These are phyloP conservation scores for Leptographium lundbergii DNA, from an alignment of 2,329 filamentous ascomycete species.

Conservation along the genomic window DNA sequence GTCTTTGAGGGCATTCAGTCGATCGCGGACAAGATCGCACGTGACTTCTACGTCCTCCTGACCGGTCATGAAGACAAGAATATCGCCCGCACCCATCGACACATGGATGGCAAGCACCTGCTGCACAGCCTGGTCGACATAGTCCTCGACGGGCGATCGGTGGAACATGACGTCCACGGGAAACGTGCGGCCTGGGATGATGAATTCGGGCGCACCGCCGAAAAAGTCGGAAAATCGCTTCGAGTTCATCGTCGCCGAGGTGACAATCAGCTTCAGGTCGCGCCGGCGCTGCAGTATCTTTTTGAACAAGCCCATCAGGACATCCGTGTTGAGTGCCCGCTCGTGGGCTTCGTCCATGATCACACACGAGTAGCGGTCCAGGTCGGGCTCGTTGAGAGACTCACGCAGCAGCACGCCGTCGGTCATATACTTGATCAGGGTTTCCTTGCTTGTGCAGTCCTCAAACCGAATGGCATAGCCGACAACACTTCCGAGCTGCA, in stretches of 20 bases:
- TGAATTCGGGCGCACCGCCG: constrained; percentile 89
- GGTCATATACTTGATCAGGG: constrained; percentile 97
- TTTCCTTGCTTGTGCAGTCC: constrained; percentile 93
- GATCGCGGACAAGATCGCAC: constrained; percentile 81
- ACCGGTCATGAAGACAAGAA: constrained; percentile 97
- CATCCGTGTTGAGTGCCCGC: constrained; percentile 89
- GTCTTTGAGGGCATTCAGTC: constrained; percentile 80
- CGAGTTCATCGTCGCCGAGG: constrained; percentile 96
- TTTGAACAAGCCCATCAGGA: constrained; percentile 94
- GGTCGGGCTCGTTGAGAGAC: constrained; percentile 79
- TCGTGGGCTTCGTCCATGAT: constrained; percentile 99
- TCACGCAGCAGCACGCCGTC: constrained; percentile 91
- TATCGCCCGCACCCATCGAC: constrained; percentile 84
- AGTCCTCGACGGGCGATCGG: constrained; percentile 89
- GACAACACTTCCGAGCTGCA: constrained; percentile 72
- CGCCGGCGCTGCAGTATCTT: constrained; percentile 83
- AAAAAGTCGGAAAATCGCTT: constrained; percentile 95
- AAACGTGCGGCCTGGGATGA: constrained; percentile 91
- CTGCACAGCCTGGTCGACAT: constrained; percentile 92
- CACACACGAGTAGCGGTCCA: constrained; percentile 93
- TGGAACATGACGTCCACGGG: constrained; percentile 96
- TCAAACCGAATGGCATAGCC: constrained; percentile 98
- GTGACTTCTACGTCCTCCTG: constrained; percentile 98
- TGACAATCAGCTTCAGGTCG: constrained; percentile 93
- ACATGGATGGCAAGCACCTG: constrained; percentile 94